A percentile compares a stretch with the other conserved stretches of the same genome.
Evolutionary conservation across 495 filamentous ascomycete species (phyloP).

Genomic region (Xylaria intraflava): DNA sequence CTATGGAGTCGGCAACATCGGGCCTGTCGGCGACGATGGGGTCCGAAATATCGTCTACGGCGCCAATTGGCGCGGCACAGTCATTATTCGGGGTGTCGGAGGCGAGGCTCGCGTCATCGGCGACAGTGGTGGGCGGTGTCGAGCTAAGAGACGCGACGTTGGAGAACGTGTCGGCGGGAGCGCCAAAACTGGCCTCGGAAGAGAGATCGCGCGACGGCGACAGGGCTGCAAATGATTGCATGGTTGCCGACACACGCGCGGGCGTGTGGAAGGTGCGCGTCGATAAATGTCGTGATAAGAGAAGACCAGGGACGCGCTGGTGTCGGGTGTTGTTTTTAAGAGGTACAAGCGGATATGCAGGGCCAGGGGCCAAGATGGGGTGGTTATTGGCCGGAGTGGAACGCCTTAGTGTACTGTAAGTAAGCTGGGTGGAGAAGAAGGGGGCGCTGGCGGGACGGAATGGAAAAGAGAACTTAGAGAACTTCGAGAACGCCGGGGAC

Average conservation of each 20-base stretch:
- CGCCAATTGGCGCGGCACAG: conserved; percentile 15
- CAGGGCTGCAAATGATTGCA: conserved; percentile 19
- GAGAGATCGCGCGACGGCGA: conserved; percentile 25
- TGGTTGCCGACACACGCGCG: conserved; percentile 18
- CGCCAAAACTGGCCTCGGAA: conserved; percentile 24
- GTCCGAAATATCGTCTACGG: conserved; percentile 14
- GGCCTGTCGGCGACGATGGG: conserved; percentile 19
- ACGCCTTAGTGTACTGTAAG: background rate
- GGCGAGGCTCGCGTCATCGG: conserved; percentile 40
- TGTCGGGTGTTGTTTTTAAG: conserved; percentile 11
- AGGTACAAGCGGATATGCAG: conserved; percentile 13
- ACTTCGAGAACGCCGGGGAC: too few relatives aligned
- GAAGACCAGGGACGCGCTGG: conserved; percentile 10
- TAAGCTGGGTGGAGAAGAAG: conserved; percentile 2
- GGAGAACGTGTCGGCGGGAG: conserved; percentile 34
- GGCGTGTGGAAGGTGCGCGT: background rate
- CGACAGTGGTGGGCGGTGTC: conserved; percentile 42
- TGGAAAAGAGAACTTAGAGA: background rate
- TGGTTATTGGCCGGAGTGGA: conserved; percentile 10
- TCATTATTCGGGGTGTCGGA: conserved; percentile 33
- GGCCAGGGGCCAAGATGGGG: conserved; percentile 10
- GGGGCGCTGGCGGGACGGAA: too few relatives aligned
- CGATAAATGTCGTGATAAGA: conserved; percentile 9
- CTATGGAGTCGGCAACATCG: conserved; percentile 33
- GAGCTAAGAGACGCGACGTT: conserved; percentile 40